Evolutionary conservation across 768 basidiomycete genomes (phyloP).

Genomic region (Hebeloma cylindrosporum): DNA sequence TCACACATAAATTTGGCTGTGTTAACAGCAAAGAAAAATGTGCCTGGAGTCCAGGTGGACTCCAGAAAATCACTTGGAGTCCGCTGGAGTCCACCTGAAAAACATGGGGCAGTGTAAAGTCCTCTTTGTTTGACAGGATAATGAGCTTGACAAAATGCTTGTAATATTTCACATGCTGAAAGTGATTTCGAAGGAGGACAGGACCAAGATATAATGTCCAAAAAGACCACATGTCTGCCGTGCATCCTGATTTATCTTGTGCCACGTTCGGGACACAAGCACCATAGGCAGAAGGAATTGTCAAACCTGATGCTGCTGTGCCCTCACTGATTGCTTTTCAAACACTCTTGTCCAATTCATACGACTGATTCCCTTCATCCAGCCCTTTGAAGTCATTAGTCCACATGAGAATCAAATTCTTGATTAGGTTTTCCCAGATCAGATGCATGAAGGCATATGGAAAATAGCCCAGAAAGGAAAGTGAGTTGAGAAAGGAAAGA

Average conservation of each 20-base stretch:
- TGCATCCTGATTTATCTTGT: slow-evolving; percentile 23
- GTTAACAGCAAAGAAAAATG: no score
- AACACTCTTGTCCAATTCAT: slow-evolving; percentile 15
- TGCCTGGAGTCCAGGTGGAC: no score
- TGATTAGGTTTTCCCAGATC: background rate
- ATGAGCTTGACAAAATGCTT: slow-evolving; percentile 43
- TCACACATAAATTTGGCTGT: no score
- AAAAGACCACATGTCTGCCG: slow-evolving; percentile 40
- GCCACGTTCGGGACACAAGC: slow-evolving; percentile 33
- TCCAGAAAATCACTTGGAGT: no score
- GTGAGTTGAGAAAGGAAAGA: slow-evolving; percentile 28
- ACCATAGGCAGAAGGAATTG: slow-evolving; percentile 41
- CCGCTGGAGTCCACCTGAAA: no score
- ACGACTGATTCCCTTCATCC: no score
- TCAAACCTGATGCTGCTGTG: slow-evolving; percentile 29
- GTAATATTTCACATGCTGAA: slow-evolving; percentile 35
- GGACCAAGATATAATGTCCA: slow-evolving; percentile 43
- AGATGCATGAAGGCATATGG: slow-evolving; percentile 38
- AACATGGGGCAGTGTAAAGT: no score
- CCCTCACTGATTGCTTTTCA: slow-evolving; percentile 43
- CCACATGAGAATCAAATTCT: no score
- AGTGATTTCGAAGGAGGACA: slow-evolving; percentile 33
- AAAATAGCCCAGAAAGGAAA: slow-evolving; percentile 39
- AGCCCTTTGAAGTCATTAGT: no score
- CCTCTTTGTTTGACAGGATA: slow-evolving; percentile 32